Percentiles rank a stretch among this genome's conserved stretches.
Conservation (phyloP, 306 rosid genomes). For the Parietaria judaica region DNA sequence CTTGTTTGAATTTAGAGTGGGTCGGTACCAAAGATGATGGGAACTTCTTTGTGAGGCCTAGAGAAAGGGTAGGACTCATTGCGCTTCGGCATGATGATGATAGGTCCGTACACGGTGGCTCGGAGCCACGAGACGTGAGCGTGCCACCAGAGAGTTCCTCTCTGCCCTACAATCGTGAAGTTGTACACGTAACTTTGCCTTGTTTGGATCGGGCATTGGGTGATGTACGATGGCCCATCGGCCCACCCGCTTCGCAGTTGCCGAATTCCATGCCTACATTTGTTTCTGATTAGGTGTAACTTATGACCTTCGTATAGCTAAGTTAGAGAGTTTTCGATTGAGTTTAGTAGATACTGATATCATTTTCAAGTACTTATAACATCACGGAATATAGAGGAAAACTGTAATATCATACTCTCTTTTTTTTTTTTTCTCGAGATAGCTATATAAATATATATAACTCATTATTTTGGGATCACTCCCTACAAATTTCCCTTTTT, state of each 20-base stretch:
- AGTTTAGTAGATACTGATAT: too few species aligned
- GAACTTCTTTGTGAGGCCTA: constrained; percentile 46
- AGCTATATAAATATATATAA: too few species aligned
- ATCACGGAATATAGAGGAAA: too few species aligned
- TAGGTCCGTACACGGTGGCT: constrained; percentile 59
- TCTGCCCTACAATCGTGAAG: constrained; percentile 58
- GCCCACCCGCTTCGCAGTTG: constrained; percentile 61
- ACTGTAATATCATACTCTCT: too few species aligned
- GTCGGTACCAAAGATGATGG: constrained; percentile 50
- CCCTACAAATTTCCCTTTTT: too few species aligned
- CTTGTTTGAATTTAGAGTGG: not conserved
- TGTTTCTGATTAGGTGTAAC: not conserved
- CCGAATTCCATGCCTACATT: constrained; percentile 58
- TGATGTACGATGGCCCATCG: constrained; percentile 64
- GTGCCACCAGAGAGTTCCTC: constrained; percentile 69
- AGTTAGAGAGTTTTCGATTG: not conserved
- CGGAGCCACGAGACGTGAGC: constrained; percentile 66
- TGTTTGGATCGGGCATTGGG: constrained; percentile 66
- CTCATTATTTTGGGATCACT: too few species aligned
- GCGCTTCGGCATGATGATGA: constrained; percentile 43
- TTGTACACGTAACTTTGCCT: constrained; percentile 53
- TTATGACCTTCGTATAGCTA: not conserved
- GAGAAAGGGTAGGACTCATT: constrained; percentile 48
- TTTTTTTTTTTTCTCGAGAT: too few species aligned
- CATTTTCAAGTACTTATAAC: too few species aligned